phyloP scores from a whole-genome alignment of 805 yeast genomes.

The Cyberlindnera mycetangii region DNA sequence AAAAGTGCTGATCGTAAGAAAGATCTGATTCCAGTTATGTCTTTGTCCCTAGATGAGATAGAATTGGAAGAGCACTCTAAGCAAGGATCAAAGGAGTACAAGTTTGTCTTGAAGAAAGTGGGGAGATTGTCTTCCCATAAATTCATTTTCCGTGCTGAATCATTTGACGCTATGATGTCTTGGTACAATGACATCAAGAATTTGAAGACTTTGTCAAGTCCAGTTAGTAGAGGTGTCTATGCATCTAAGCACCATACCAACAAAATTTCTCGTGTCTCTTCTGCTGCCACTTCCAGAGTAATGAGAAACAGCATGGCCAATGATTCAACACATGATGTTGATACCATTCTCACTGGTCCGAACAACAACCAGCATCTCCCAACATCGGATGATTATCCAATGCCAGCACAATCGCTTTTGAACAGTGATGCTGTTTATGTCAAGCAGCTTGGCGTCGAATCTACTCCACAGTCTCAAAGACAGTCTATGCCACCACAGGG shows the following conservation, averaged over 20 bases:
- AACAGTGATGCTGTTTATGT: slow-evolving; percentile 24
- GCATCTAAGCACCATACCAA: slow-evolving; percentile 23
- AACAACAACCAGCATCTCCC: slow-evolving; percentile 25
- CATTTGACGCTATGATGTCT: slow-evolving; percentile 70
- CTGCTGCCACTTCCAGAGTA: slow-evolving; percentile 26
- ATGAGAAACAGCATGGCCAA: slow-evolving; percentile 16
- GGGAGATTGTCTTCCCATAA: slow-evolving; percentile 82
- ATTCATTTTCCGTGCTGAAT: slow-evolving; percentile 92
- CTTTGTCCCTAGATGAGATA: slow-evolving; percentile 75
- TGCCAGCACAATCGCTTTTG: slow-evolving; percentile 16
- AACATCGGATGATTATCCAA: slow-evolving; percentile 19
- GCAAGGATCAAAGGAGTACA: slow-evolving; percentile 61
- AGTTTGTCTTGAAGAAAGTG: slow-evolving; percentile 77
- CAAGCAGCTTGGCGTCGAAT: slow-evolving; percentile 17
- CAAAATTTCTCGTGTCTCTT: slow-evolving; percentile 30
- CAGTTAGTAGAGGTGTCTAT: slow-evolving; percentile 25
- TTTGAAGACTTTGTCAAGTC: slow-evolving; percentile 58
- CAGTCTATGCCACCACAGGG: slow-evolving; percentile 17
- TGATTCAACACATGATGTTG: slow-evolving; percentile 26
- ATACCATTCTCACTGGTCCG: slow-evolving; percentile 26
- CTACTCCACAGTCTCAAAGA: slow-evolving; percentile 20
- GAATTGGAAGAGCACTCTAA: slow-evolving; percentile 79
- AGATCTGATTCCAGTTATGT: slow-evolving; percentile 81
- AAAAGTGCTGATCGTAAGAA: slow-evolving; percentile 77
- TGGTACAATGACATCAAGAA: slow-evolving; percentile 82